phyloP scores from a whole-genome alignment of 176 grass and related monocot genomes.

The Otatea glauca region DNA sequence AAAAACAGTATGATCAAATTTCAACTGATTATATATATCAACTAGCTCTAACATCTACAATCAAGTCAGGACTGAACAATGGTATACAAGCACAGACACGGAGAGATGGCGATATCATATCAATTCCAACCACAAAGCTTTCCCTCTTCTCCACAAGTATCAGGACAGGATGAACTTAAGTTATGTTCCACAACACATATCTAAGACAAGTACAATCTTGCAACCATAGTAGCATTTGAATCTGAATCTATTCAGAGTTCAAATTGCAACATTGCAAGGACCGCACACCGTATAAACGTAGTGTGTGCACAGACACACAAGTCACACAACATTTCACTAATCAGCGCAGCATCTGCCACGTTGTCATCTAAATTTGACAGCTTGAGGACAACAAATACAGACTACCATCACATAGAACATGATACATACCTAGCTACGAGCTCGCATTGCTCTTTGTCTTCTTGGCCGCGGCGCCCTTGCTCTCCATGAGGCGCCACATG shows the following conservation, averaged over 20 bases:
- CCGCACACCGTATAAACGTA: neutral
- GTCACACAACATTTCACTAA: constrained; percentile 29
- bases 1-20: neutral
- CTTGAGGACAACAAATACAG: constrained; percentile 4
- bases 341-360: constrained; percentile 15
- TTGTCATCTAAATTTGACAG: constrained; percentile 37
- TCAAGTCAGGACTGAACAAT: constrained; percentile 13
- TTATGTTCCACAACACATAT: constrained; percentile 16
- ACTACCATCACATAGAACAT: constrained; percentile 10
- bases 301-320: constrained; percentile 2
- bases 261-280: constrained; percentile 11
- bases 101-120: neutral
- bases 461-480: constrained; percentile 45
- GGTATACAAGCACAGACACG: neutral
- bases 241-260: neutral
- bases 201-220: neutral
- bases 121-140: constrained; percentile 15
- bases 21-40: neutral
- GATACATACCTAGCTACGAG: constrained; percentile 51
- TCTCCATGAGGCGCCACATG: constrained; percentile 76
- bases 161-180: neutral
- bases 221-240: neutral
- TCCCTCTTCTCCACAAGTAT: constrained; percentile 16
- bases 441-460: constrained; percentile 46
- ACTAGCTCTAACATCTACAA: constrained; percentile 15